phyloP scores from a whole-genome alignment of 139 green algal species.

The Chlamydomonas sphaeroides region DNA sequence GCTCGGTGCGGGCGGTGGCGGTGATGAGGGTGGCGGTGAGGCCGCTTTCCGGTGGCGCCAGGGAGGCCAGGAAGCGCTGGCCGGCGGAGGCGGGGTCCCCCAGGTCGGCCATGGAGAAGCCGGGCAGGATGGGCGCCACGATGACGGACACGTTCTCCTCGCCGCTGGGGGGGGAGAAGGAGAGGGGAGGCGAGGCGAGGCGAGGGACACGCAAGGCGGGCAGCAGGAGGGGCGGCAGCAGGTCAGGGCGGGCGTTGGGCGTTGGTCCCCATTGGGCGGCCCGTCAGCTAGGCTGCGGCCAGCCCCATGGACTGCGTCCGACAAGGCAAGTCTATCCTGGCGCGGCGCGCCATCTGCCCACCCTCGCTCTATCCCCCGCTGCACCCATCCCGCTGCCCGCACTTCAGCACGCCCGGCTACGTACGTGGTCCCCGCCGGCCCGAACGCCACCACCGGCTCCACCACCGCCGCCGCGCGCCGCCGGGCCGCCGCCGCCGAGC shows the following conservation, averaged over 20 bases:
- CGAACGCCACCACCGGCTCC: slow-evolving; percentile 87
- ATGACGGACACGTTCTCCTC: slow-evolving; percentile 94
- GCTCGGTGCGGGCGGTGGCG: neutral
- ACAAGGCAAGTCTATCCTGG: too few species aligned
- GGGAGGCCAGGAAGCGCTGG: slow-evolving; percentile 66
- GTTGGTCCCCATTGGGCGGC: too few species aligned
- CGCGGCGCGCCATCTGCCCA: too few species aligned
- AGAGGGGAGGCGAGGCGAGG: too few species aligned
- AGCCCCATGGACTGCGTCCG: neutral
- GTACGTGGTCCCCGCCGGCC: slow-evolving; percentile 79
- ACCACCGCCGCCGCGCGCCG: slow-evolving; percentile 17
- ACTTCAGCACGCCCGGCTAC: too few species aligned
- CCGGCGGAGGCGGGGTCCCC: slow-evolving; percentile 39
- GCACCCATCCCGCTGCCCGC: too few species aligned
- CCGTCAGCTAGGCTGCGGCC: too few species aligned
- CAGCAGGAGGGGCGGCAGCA: too few species aligned
- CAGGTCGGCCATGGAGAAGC: slow-evolving; percentile 79
- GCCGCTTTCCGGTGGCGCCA: slow-evolving; percentile 31
- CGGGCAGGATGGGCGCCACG: slow-evolving; percentile 79
- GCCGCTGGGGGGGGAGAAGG: slow-evolving; percentile 62
- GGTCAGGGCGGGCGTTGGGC: too few species aligned
- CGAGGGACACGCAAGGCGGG: too few species aligned
- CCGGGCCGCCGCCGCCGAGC: neutral
- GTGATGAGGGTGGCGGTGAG: slow-evolving; percentile 1
- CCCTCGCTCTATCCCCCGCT: too few species aligned